Base-by-base conservation (phyloP, 176 grass and related monocot genomes). In the Calamus simplicifolius region DNA sequence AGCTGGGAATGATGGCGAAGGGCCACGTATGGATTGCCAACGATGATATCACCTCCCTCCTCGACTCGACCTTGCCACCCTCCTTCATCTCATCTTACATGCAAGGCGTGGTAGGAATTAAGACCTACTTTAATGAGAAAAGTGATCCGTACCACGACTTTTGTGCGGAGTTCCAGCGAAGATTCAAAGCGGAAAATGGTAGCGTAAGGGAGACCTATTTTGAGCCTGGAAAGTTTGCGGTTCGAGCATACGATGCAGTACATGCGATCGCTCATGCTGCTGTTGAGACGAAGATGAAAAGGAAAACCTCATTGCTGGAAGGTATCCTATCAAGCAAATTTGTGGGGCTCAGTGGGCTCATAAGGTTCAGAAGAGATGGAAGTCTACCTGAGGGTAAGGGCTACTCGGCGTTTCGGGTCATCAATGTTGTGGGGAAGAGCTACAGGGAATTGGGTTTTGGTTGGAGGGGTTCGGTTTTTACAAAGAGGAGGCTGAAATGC, bases 211-310 rank as follows among this genome's bases (percentile, higher is more conserved):
- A 29, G 1, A 29, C 28, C 4, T 29, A 29, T 5, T 29, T 64
- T 50, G 49, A 66, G 5, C 76, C 76, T 6, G 61, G 68, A 27
- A 57, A 19, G 15, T 57, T 18, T 52, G 77, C 77, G 2, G 48
- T 68, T 57, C 55, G 56, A 56, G 63, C 77, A 61, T 80, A 74
- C 51, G 77, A 80, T 58, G 63, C 57, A 17, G 29, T 80, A 0
- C 62, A 61, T 43, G 60, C 25, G 18, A 16, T 79, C 3, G 43
- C 69, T 12, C 0, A 54, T 18, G 77, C 61, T 53, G 25, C 49
- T 2, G 25, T 50, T 3, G 19, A 62, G 48, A 57, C 49, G 49
- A 3, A 19, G 3, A 12, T 10, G 3, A 80, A 0, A 51, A 51
- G 21, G 1, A 73, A 56, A 18, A 63, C 8, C 0, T 19, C 49